Evolutionary conservation across 108 stramenopile genomes (phyloP), one percentile per base, ranked within the genome.

Genomic region (Cylindrotheca fusiformis): DNA sequence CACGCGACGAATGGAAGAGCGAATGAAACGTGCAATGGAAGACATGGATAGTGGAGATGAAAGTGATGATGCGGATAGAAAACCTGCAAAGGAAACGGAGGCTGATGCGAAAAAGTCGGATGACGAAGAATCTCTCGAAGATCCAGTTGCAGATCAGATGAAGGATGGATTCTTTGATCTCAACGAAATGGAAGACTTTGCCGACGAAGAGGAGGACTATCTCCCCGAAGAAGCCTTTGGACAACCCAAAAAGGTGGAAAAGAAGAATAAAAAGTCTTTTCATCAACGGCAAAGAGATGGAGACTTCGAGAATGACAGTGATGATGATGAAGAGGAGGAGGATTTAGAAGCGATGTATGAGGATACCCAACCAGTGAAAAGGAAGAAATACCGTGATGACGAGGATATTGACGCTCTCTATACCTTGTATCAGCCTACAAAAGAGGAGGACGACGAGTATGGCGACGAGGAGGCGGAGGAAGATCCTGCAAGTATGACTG

Each of bases 161-260:
- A 85, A 77, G 27, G 93, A 95, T 77, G 94, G 91, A 19, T 97
- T 97, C 78, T 97, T 97, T 62, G 95, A 96, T 58, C 48, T 91
- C 29, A 81, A 90, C 70, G 97, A 97, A 66, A 97, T 97, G 96
- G 96, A 97, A 64, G 85, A 73, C 19, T 96, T 90, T 65, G 95
- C 95, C 3, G 96, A 97, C 55, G 95, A 97, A 68, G 93, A 91
- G 71, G 93, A 94, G 69, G 90, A 88, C 27, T 80, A 77, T 58
- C 68, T 89, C 1, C 86, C 87, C 1, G 82, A 83, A 23, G 80
- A 83, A 44, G 81, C 80, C n/a, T 84, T 66, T 67, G 90, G 80
- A 28, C 48, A 79, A 54, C 68, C 72, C 14, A 60, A 69, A 20
- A 71, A 87, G 14, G 60, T 52, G 8, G 65, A 64, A 8, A 72